These are phyloP conservation scores for Pythium dissimile DNA, from an alignment of 352 stramenopile species.

Conservation along the genomic window DNA sequence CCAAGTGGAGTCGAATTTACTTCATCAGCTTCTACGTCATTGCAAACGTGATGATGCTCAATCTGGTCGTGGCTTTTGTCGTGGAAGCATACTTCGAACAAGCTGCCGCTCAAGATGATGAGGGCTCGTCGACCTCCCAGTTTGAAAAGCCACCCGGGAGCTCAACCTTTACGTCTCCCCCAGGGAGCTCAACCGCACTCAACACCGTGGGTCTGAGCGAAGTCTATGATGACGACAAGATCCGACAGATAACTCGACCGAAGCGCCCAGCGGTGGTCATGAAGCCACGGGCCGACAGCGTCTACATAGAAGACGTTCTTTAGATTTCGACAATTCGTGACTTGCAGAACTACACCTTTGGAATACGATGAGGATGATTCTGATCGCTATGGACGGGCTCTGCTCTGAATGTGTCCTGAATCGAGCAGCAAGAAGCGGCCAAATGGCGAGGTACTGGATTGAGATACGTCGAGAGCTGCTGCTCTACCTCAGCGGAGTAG, in stretches of 20 bases:
- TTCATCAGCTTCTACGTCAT: constrained; percentile 76
- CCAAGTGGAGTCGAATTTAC: constrained; percentile 52
- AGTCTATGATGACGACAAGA: not conserved
- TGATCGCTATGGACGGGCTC: constrained; percentile 2
- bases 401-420: too few species aligned
- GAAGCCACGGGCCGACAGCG: constrained; percentile 35
- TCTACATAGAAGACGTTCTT: constrained; percentile 43
- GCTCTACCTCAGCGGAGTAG: too few species aligned
- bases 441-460: too few species aligned
- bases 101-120: constrained; percentile 5
- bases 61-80: constrained; percentile 65
- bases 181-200: not conserved
- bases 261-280: constrained; percentile 22
- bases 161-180: not conserved
- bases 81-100: constrained; percentile 57
- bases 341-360: not conserved
- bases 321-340: constrained; percentile 8
- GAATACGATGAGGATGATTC: not conserved
- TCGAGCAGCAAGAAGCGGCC: too few species aligned
- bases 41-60: constrained; percentile 68
- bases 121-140: not conserved
- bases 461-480: too few species aligned
- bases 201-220: not conserved
- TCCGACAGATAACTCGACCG: constrained; percentile 5
- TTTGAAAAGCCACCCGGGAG: not conserved